Evolutionary conservation across 1,284 basidiomycete species (phyloP).

Genomic region (Rugosomyces carneus): DNA sequence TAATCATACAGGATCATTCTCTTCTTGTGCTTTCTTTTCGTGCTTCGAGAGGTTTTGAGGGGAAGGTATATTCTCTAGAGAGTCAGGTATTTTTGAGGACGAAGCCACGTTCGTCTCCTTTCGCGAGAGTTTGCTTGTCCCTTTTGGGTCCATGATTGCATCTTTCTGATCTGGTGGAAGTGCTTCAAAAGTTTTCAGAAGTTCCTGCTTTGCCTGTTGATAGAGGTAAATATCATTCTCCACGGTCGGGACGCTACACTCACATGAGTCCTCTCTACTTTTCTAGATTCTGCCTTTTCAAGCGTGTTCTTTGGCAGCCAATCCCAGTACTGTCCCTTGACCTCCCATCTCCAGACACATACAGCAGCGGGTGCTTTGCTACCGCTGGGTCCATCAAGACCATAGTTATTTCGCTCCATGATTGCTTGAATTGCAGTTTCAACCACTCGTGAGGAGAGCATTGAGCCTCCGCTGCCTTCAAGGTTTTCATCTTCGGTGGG

Average conservation of each 20-base stretch:
- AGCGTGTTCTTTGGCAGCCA: constrained; percentile 68
- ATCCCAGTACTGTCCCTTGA: constrained; percentile 46
- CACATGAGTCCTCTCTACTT: constrained; percentile 64
- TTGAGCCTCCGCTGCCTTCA: constrained; percentile 29
- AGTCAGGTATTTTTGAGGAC: constrained; percentile 12
- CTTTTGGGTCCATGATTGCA: constrained; percentile 48
- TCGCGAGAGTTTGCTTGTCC: constrained; percentile 30
- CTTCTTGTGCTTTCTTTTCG: constrained; percentile 27
- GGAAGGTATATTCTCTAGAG: constrained; percentile 17
- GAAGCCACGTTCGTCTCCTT: constrained; percentile 31
- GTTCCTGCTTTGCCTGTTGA: constrained; percentile 53
- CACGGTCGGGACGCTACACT: constrained; percentile 16
- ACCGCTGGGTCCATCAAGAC: constrained; percentile 47
- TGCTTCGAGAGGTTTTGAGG: constrained; percentile 24
- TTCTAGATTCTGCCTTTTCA: constrained; percentile 60
- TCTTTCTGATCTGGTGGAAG: constrained; percentile 52
- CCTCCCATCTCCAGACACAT: constrained; percentile 88
- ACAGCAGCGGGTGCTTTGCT: constrained; percentile 52
- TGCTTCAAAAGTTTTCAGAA: constrained; percentile 46
- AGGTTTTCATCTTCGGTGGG: constrained; percentile 46
- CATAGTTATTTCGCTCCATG: constrained; percentile 69
- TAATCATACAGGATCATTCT: constrained; percentile 30
- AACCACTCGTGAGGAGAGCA: constrained; percentile 44
- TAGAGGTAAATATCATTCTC: constrained; percentile 6
- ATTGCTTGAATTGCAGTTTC: constrained; percentile 58